These are phyloP conservation scores for Aspergillus persii DNA, from an alignment of 2,329 filamentous ascomycete species.

Conservation along the genomic window DNA sequence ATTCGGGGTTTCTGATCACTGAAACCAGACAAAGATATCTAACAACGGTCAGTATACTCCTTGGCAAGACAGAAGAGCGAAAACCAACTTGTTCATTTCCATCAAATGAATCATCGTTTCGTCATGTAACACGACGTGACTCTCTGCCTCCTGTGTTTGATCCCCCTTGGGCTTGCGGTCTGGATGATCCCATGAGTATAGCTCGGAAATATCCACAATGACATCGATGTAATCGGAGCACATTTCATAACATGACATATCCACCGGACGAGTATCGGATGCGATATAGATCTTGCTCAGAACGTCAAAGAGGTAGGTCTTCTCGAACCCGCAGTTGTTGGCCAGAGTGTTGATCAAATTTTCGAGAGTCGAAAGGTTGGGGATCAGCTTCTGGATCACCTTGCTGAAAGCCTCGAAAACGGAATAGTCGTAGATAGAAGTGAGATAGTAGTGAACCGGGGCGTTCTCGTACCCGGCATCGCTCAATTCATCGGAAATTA, in stretches of 20 bases:
- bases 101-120: constrained; percentile 62
- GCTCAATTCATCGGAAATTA: constrained; percentile 92
- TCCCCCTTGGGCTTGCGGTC: constrained; percentile 41
- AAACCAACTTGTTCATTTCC: constrained; percentile 63
- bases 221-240: constrained; percentile 99
- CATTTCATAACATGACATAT: constrained; percentile 96
- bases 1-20: constrained; percentile 63
- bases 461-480: constrained; percentile 93
- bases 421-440: constrained; percentile 96
- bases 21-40: constrained; percentile 65
- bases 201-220: constrained; percentile 93
- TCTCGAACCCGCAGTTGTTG: constrained; percentile 91
- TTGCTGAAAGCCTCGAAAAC: constrained; percentile 99
- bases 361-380: constrained; percentile 87
- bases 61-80: background rate
- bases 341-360: constrained; percentile 91
- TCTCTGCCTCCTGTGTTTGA: constrained; percentile 57
- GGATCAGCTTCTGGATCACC: constrained; percentile 96
- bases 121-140: constrained; percentile 61
- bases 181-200: constrained; percentile 73
- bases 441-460: constrained; percentile 91
- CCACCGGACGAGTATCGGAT: constrained; percentile 86
- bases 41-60: constrained; percentile 16
- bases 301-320: constrained; percentile 97
- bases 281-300: constrained; percentile 98